Base-by-base conservation (phyloP, 2,329 filamentous ascomycete genomes). In the Pyrenophora tritici-repentis region DNA sequence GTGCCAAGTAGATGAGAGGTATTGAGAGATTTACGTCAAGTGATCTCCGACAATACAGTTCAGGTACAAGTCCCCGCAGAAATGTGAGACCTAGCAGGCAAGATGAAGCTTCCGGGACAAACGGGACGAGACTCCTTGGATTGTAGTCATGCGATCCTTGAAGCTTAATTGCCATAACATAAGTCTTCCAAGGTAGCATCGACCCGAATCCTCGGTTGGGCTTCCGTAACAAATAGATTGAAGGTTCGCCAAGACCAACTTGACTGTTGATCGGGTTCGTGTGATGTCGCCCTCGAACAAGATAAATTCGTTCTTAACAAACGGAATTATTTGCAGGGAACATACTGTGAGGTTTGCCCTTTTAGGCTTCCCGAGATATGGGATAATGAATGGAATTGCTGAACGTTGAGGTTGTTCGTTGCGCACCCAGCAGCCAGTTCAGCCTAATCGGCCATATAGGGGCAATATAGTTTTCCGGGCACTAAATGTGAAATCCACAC, bases 91-190 rank as follows among this genome's bases (percentile, higher is more conserved):
- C 22, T 52, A 40, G 50, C 39, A 36, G 29, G 16, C 22, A 40
- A 42, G 26, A 53, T 53, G 50, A 63, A 58, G 47, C 52, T 63
- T 59, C 53, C 70, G 70, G 70, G 63, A 59, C 50, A 63, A 56
- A 62, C 70, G 70, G 70, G 69, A 71, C 65, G 69, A 57, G 58
- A 57, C 67, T 57, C 70, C 68, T 53, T 46, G 53, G 51, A 43
- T 44, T 56, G 42, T 42, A 62, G 57, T 57, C 60, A 48, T 61
- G 54, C 51, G 52, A 33, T 46, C 42, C 36, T 53, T 53, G 52
- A 63, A 53, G 61, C 57, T 64, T 57, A 61, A 45, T 46, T 40
- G 47, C 38, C 38, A 39, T 47, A 42, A 40, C 51, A 50, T 60
- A 53, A 53, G 58, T 56, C 52, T 58, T 59, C 51, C 47, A 64